phyloP scores from a whole-genome alignment of 805 yeast species.

The Millerago galiae region DNA sequence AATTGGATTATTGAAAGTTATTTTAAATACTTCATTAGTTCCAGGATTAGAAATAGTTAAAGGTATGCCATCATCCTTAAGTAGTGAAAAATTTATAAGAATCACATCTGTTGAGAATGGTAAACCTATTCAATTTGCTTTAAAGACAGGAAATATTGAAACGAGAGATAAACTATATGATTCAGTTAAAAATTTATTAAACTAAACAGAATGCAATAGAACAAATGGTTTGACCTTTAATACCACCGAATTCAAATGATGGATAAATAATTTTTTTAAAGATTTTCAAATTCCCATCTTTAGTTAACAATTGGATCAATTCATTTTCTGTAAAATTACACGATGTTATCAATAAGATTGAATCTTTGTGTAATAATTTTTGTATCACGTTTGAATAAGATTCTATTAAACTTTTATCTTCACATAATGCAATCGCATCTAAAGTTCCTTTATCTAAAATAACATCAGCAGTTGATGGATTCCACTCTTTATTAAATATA shows the following conservation, averaged over 20 bases:
- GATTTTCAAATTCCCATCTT: conserved; percentile 35
- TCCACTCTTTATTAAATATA: conserved; percentile 42
- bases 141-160: conserved; percentile 61
- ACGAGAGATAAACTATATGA: conserved; percentile 54
- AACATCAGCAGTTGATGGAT: conserved; percentile 50
- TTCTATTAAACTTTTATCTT: conserved; percentile 42
- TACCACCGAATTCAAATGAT: conserved; percentile 82
- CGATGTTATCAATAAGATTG: conserved; percentile 73
- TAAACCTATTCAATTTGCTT: conserved; percentile 75
- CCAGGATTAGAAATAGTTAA: conserved; percentile 55
- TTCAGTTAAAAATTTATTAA: conserved; percentile 29
- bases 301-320: conserved; percentile 46
- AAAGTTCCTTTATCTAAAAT: conserved; percentile 92
- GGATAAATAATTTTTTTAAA: conserved; percentile 76
- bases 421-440: conserved; percentile 92
- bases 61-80: conserved; percentile 83
- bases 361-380: conserved; percentile 46
- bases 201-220: conserved; percentile 66
- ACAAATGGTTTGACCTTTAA: conserved; percentile 80
- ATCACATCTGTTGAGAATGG: conserved; percentile 59
- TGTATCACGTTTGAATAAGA: conserved; percentile 58
- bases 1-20: conserved; percentile 75
- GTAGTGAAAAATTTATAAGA: conserved; percentile 79
- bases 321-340: conserved; percentile 91
- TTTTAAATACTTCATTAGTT: conserved; percentile 67